These are phyloP conservation scores for Nothophoma quercina DNA, from an alignment of 2,329 filamentous ascomycete species.

Conservation along the genomic window DNA sequence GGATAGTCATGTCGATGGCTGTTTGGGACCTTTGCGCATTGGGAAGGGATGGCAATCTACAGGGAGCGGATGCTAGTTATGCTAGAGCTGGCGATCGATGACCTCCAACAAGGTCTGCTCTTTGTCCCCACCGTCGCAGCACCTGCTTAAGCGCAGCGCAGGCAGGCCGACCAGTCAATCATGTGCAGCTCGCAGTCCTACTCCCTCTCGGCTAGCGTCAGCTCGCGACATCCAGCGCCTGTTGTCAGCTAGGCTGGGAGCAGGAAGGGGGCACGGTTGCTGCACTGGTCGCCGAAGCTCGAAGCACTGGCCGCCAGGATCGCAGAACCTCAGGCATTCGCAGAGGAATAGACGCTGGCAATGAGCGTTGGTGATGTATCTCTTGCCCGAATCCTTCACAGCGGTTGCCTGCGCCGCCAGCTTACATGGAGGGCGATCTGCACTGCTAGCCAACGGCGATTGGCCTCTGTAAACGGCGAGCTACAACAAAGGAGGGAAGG, in stretches of 20 bases:
- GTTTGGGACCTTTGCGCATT: slow-evolving; percentile 23
- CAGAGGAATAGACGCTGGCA: slow-evolving; percentile 13
- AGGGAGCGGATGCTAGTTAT: slow-evolving; percentile 25
- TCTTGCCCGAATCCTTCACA: slow-evolving; percentile 17
- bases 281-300: slow-evolving; percentile 35
- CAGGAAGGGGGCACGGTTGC: slow-evolving; percentile 36
- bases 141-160: slow-evolving; percentile 34
- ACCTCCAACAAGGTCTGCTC: slow-evolving; percentile 17
- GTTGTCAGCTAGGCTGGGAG: slow-evolving; percentile 34
- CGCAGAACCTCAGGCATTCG: background rate
- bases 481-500: slow-evolving; percentile 27
- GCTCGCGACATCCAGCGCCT: slow-evolving; percentile 29
- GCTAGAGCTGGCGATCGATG: slow-evolving; percentile 20
- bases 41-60: slow-evolving; percentile 25
- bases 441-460: slow-evolving; percentile 26
- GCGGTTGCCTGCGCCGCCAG: slow-evolving; percentile 23
- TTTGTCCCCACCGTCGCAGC: slow-evolving; percentile 26
- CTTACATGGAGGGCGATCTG: slow-evolving; percentile 21
- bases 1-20: no score
- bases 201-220: slow-evolving; percentile 39
- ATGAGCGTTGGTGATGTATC: slow-evolving; percentile 3
- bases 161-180: slow-evolving; percentile 32
- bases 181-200: slow-evolving; percentile 41
- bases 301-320: slow-evolving; percentile 34
- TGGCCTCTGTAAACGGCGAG: slow-evolving; percentile 32